Evolutionary conservation across 441 rosid genomes (phyloP).

Genomic region (Gossypium davidsonii): DNA sequence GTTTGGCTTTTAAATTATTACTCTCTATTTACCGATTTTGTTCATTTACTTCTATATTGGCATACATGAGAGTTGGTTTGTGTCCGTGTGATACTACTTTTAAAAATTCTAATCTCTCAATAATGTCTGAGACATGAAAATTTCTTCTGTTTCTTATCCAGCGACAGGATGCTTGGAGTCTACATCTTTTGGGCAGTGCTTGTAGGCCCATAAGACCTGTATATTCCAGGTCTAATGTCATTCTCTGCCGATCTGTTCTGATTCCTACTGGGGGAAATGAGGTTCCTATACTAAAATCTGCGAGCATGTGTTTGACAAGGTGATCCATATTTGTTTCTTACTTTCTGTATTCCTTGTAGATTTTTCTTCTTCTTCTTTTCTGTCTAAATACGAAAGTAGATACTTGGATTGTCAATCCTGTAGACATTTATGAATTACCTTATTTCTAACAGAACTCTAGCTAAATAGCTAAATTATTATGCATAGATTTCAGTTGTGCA

Average conservation of each 20-base stretch:
- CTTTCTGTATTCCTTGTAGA: constrained; percentile 3
- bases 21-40: background rate
- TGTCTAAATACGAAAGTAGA: background rate
- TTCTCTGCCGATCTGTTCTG: constrained; percentile 61
- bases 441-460: background rate
- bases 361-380: background rate
- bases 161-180: constrained; percentile 63
- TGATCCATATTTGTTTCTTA: constrained; percentile 14
- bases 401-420: background rate
- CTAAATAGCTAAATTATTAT: background rate
- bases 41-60: background rate
- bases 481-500: background rate
- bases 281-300: constrained; percentile 55
- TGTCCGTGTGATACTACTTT: background rate
- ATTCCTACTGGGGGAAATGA: constrained; percentile 57
- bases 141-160: constrained; percentile 26
- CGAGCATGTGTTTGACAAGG: constrained; percentile 53
- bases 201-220: constrained; percentile 35
- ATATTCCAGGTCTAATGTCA: constrained; percentile 45
- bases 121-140: background rate
- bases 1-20: background rate
- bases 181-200: constrained; percentile 41
- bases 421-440: background rate
- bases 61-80: background rate
- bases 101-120: background rate